Percentiles rank a stretch among this genome's conserved stretches.
These are phyloP conservation scores for Harrya chromipes DNA, from an alignment of 768 basidiomycete genomes.

Conservation along the genomic window DNA sequence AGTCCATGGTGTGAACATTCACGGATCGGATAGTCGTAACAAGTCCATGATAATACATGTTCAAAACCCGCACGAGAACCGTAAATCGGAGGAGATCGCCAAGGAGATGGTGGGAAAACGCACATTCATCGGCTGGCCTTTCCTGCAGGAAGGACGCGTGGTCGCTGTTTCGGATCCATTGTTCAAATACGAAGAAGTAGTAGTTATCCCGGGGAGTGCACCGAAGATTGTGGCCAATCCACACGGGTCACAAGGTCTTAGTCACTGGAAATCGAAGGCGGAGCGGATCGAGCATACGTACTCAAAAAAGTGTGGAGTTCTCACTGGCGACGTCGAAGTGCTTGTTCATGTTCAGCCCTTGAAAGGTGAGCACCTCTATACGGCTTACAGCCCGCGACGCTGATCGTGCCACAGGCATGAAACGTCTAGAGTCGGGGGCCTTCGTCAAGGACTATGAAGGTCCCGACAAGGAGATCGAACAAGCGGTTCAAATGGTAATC, in stretches of 20 bases:
- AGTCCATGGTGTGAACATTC: slow-evolving; percentile 89
- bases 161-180: slow-evolving; percentile 81
- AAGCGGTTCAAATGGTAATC: slow-evolving; percentile 85
- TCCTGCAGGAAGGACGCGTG: slow-evolving; percentile 88
- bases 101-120: slow-evolving; percentile 70
- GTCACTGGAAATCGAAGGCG: slow-evolving; percentile 76
- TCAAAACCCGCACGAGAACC: slow-evolving; percentile 65
- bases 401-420: slow-evolving; percentile 59
- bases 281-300: slow-evolving; percentile 81
- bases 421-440: slow-evolving; percentile 83
- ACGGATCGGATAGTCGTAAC: slow-evolving; percentile 85
- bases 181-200: slow-evolving; percentile 80
- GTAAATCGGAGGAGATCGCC: slow-evolving; percentile 72
- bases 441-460: slow-evolving; percentile 94
- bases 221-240: slow-evolving; percentile 66
- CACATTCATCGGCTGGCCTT: slow-evolving; percentile 89
- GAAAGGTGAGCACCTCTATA: slow-evolving; percentile 57
- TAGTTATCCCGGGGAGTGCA: slow-evolving; percentile 47
- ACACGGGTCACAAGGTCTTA: slow-evolving; percentile 65
- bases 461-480: slow-evolving; percentile 75
- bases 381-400: neutral
- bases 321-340: slow-evolving; percentile 78
- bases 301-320: slow-evolving; percentile 85
- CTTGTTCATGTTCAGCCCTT: slow-evolving; percentile 87
- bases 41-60: slow-evolving; percentile 92